These are phyloP conservation scores for Lachancea nothofagi DNA, from an alignment of 805 yeast species.

Conservation along the genomic window DNA sequence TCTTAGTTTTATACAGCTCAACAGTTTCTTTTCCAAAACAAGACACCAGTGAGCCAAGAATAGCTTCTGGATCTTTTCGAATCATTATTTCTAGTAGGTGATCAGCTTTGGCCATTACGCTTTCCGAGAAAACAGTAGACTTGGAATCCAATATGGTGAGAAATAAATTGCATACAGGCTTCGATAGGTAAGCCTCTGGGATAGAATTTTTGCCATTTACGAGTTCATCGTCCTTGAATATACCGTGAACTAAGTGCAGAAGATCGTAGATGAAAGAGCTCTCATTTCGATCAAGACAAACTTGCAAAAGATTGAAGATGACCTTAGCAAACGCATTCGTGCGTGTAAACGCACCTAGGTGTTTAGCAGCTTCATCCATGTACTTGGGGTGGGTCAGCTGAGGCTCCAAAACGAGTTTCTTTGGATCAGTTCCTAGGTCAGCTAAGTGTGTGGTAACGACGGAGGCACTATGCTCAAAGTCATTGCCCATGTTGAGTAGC, in stretches of 20 bases:
- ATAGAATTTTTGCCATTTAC: slow-evolving; percentile 38
- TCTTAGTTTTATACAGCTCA: slow-evolving; percentile 43
- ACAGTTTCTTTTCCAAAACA: slow-evolving; percentile 56
- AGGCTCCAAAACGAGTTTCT: slow-evolving; percentile 49
- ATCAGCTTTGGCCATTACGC: slow-evolving; percentile 51
- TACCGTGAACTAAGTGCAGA: slow-evolving; percentile 67
- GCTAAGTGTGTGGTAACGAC: slow-evolving; percentile 43
- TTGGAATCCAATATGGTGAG: slow-evolving; percentile 45
- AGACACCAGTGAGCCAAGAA: slow-evolving; percentile 46
- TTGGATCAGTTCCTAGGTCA: slow-evolving; percentile 33
- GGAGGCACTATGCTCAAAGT: slow-evolving; percentile 48
- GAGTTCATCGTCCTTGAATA: slow-evolving; percentile 46
- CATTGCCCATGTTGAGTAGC: slow-evolving; percentile 40
- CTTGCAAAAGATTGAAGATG: slow-evolving; percentile 50
- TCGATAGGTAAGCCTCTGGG: slow-evolving; percentile 43
- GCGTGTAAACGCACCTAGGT: slow-evolving; percentile 47
- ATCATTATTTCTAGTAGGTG: slow-evolving; percentile 47
- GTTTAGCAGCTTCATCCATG: slow-evolving; percentile 33
- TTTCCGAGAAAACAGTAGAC: slow-evolving; percentile 39
- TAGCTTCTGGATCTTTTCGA: slow-evolving; percentile 39
- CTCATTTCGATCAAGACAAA: slow-evolving; percentile 44
- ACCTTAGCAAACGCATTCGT: slow-evolving; percentile 50
- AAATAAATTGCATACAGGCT: slow-evolving; percentile 54
- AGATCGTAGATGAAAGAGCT: slow-evolving; percentile 53
- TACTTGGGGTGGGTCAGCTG: slow-evolving; percentile 28